Evolutionary conservation across 805 yeast genomes (phyloP).

Genomic region (Myxozyma monticola): DNA sequence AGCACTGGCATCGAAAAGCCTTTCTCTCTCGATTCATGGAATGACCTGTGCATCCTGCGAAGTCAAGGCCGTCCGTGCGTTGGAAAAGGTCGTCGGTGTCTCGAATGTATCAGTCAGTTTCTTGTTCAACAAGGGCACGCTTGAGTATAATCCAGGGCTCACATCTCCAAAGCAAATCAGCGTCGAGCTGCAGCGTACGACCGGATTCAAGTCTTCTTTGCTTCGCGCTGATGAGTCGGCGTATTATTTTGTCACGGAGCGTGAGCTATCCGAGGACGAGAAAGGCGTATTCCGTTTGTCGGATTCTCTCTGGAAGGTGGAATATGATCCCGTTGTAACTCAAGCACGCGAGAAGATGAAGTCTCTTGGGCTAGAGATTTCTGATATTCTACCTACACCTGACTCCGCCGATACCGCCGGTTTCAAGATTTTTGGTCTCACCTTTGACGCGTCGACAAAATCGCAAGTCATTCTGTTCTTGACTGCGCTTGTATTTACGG

Average conservation of each 20-base stretch:
- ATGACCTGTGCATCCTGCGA: conserved; percentile 27
- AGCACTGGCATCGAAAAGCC: background rate
- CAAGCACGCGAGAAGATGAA: conserved; percentile 9
- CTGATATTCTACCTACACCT: conserved; percentile 8
- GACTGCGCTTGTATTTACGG: conserved; percentile 4
- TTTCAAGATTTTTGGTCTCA: conserved; percentile 1
- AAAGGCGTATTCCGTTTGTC: conserved; percentile 1
- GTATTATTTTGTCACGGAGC: conserved; percentile 3
- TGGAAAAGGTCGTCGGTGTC: conserved; percentile 7
- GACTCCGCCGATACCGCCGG: background rate
- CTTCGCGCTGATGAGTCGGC: conserved; percentile 9
- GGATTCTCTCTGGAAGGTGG: conserved; percentile 4
- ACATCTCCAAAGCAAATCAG: conserved; percentile 7
- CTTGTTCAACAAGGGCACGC: conserved; percentile 7
- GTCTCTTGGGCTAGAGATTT: conserved; percentile 5
- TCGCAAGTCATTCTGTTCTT: background rate
- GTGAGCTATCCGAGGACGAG: background rate
- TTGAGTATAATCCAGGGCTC: conserved; percentile 8
- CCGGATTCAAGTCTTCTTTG: conserved; percentile 16
- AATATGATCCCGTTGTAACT: conserved; percentile 1
- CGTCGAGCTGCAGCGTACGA: conserved; percentile 13
- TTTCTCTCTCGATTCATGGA: conserved; percentile 16
- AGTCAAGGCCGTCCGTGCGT: conserved; percentile 6
- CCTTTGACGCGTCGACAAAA: background rate
- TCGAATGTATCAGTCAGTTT: conserved; percentile 6